phyloP scores from a whole-genome alignment of 225 moss, liverwort and hornwort species.

The Physcomitrellopsis africana region DNA sequence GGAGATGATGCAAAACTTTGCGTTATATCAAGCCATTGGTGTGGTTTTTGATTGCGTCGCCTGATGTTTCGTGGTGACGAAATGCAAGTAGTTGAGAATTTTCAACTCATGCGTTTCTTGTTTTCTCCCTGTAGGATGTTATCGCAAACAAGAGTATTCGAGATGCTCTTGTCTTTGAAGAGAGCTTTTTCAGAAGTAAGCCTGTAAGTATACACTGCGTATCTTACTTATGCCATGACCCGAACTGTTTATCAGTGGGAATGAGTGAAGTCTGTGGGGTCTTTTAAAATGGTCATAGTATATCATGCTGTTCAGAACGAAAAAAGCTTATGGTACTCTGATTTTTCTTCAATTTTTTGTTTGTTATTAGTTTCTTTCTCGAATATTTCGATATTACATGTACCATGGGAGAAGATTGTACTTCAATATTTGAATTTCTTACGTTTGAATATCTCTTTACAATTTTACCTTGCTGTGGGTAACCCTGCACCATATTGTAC shows the following conservation, averaged over 20 bases:
- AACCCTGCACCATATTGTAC: not conserved
- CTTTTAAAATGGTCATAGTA: not conserved
- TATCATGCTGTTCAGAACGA: conserved; percentile 4
- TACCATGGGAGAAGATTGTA: too few species aligned
- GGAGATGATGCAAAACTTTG: conserved; percentile 6
- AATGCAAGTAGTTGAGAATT: not conserved
- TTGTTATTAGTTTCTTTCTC: not conserved
- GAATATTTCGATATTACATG: not conserved
- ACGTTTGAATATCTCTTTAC: not conserved
- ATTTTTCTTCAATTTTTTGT: conserved; percentile 7
- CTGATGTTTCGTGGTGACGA: conserved; percentile 9
- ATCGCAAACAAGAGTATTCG: conserved; percentile 82
- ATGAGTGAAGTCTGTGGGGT: conserved; percentile 21
- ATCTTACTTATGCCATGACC: conserved; percentile 10
- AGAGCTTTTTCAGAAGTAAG: conserved; percentile 90
- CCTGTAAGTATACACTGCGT: conserved; percentile 69
- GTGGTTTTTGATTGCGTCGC: conserved; percentile 5
- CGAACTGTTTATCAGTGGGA: not conserved
- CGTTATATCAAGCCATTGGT: not conserved
- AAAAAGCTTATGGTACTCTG: conserved; percentile 1
- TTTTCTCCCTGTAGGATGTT: conserved; percentile 70
- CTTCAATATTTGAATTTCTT: not conserved
- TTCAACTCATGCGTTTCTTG: conserved; percentile 25
- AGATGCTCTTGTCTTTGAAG: conserved; percentile 85
- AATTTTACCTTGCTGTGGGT: conserved; percentile 4